Base-by-base conservation (phyloP, 768 basidiomycete genomes). In the Psilocybe cyanescens region DNA sequence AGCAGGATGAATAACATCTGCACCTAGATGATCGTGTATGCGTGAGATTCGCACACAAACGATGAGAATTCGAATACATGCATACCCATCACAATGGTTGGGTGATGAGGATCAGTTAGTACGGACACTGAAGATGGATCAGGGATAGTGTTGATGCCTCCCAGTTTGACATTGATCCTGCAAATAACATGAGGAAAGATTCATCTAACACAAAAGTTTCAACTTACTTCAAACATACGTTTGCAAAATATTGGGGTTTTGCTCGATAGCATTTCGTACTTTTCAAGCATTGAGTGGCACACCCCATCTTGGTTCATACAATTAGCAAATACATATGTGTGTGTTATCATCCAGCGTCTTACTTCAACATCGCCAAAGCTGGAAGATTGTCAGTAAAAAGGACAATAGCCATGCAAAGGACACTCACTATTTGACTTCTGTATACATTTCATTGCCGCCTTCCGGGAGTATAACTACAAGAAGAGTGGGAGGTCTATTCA, bases 141-240 rank as follows among this genome's bases (percentile, higher is more conserved):
- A 0, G 91, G 92, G 31, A 94, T 79, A 1, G 86, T 84, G 70
- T 94, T 94, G 70, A 93, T 89, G 1, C 92, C 92, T 12, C 92
- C 92, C 0, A 94, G 79, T 71, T 94, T 94, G 17, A 92, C 92
- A 62, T 94, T 94, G 66, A 94, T 81, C 71, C 91, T 94, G 61
- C 8, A 59, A 33, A 19, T 17, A 24, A 19, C 33, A 54, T 31
- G 35, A 55, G 3, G 55, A 41, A 56, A 60, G 28, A 19, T 59
- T 52, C 31, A 37, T 53, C 31, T 60, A 53, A 8, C 41, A 58
- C 12, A 28, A 47, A 9, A 46, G 41, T 45, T 8, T 37, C 28
- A 30, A 73, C 83, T 65, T 57, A 91, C 91, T 94, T 94, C 33
- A 94, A 72, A 65, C 84, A 86, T 5, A 93, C 88, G 62, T 94